Base-by-base conservation (phyloP, 2,329 filamentous ascomycete genomes). In the Penicillium vulpinum region DNA sequence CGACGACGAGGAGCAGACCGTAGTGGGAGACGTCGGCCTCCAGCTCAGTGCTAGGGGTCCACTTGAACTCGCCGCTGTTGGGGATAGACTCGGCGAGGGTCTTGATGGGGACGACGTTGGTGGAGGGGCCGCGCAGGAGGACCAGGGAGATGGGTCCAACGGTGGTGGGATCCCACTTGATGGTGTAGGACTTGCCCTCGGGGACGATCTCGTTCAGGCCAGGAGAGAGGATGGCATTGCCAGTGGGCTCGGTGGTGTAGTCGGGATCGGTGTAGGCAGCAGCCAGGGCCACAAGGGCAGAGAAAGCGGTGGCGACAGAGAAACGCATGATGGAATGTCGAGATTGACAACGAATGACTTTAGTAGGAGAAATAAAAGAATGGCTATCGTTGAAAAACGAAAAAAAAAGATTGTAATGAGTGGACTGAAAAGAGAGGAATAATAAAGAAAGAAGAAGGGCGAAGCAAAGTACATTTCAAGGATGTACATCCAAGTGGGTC, bases 1-100 rank as follows among this genome's bases (percentile, higher is more conserved):
- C 82, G 62, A 82, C 83, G 63, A 87, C 83, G 65, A 88, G 73
- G 70, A 86, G 78, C 68, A 88, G 76, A 59, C 85, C 85, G 74
- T 87, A 87, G 73, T 78, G 80, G 64, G 77, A 79, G 61, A 68
- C 69, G 59, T 82, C 80, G 59, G 69, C 69, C 65, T 78, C 75
- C 58, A 86, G 80, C 40, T 68, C 61, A 53, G 77, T 70, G 58
- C 75, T 66, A 40, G 83, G 82, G 41, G 80, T 83, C 84, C 84
- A 87, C 56, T 61, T 46, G 77, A 77, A 86, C 61, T 66, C 69
- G 58, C 85, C 85, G 57, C 70, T 77, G 81, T 88, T 87, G 67
- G 71, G 61, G 71, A 84, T 82, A 61, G 72, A 69, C 70, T 84
- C 79, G 59, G 78, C 80, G 61, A 85, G 78, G 57, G 81, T 75